phyloP scores from a whole-genome alignment of 192 early-diverging fungal species.

The Cladochytrium replicatum region DNA sequence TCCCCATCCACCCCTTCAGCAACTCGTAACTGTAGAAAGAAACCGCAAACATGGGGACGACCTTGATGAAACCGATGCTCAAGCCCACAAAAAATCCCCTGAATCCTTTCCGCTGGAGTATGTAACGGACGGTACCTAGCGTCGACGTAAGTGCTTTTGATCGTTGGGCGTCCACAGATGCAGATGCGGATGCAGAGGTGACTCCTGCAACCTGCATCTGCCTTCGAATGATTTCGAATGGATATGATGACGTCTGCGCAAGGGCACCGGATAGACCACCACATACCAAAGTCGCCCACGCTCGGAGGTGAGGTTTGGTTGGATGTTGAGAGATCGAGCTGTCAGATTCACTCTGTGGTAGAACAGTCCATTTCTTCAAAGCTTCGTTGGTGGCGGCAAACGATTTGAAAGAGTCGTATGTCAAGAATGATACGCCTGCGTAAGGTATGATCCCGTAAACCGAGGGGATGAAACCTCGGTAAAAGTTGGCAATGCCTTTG shows the following conservation, averaged over 20 bases:
- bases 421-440: conserved; percentile 88
- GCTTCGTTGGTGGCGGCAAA: conserved; percentile 38
- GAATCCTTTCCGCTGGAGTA: conserved; percentile 57
- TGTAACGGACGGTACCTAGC: conserved; percentile 44
- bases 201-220: conserved; percentile 75
- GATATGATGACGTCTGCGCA: conserved; percentile 82
- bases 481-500: conserved; percentile 69
- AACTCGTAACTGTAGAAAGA: conserved; percentile 79
- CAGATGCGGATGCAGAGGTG: conserved; percentile 38
- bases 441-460: conserved; percentile 93
- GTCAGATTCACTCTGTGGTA: not conserved
- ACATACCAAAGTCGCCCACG: conserved; percentile 66
- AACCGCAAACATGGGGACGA: conserved; percentile 85
- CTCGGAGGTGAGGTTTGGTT: conserved; percentile 33
- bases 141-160: conserved; percentile 27
- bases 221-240: conserved; percentile 81
- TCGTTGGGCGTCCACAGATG: conserved; percentile 42
- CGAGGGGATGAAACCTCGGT: conserved; percentile 83
- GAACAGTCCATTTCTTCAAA: not conserved
- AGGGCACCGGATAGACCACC: conserved; percentile 78
- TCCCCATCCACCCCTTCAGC: conserved; percentile 49
- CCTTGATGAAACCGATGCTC: conserved; percentile 93
- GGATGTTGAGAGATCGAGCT: conserved; percentile 3
- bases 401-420: conserved; percentile 64
- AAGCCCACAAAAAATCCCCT: conserved; percentile 95